Base-by-base conservation (phyloP, 78 protist genomes). In the Pigoraptor vietnamica region DNA sequence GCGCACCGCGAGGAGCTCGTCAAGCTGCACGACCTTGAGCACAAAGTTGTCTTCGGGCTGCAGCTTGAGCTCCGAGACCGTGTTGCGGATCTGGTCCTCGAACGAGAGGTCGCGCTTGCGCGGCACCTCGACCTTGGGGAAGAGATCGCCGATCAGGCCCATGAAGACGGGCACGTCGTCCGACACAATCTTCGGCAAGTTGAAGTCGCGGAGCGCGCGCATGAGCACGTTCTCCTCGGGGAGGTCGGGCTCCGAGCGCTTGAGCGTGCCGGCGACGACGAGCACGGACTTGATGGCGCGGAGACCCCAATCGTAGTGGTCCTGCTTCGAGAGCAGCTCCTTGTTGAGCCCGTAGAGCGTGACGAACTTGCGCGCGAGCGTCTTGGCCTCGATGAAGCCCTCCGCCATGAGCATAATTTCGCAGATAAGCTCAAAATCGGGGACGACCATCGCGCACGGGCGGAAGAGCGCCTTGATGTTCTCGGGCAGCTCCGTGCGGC, bases 251-350 rank as follows among this genome's bases (percentile, higher is more conserved):
- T 96, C 97, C n/a, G 91, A 94, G 0, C 99, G 93, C 92, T 94
- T 94, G 84, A 97, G 90, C 6, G 97, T 81, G 25, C 99, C 99
- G 23, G 98, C 99, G 1, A 96, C 94, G 40, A 93, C 96, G 23
- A 96, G 95, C 89, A 97, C 97, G 10, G 97, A 93, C 90, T 96
- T 97, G 93, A 97, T 96, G 48, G 99, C 98, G 35, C 99, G 95
- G 23, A 98, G 94, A 6, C 98, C 98, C 98, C 98, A 98, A 79
- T 98, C 98, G 91, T 97, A 97, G 94, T 97, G 98, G 33, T 89
- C 92, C 89, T 96, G 98, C 86, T 95, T 92, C 36, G 96, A 93
- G n/a, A 98, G 96, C 86, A 97, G 95, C 79, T 97, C 98, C 33
- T 81, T 86, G 93, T 88, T 91, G 89, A 96, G 91, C 39, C 86